Evolutionary conservation across 2,329 filamentous ascomycete genomes (phyloP), one percentile per base, ranked within the genome.

Genomic region (Sporothrix inflata): DNA sequence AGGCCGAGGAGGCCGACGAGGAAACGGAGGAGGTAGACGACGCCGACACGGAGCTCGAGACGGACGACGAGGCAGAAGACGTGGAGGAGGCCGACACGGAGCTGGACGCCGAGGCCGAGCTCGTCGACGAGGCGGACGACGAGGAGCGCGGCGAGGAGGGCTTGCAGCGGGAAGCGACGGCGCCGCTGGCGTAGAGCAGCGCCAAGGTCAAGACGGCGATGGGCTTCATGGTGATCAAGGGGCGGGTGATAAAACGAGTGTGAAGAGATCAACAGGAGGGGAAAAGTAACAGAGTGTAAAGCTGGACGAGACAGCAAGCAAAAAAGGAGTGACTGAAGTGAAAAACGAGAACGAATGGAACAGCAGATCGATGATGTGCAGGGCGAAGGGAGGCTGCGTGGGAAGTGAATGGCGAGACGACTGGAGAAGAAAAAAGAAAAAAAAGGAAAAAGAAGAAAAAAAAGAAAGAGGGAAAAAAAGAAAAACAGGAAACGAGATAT

Each of bases 181-280:
- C 40, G 42, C 24, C 61, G 40, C 14, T 30, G 61, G 40, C 61
- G 40, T 45, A 16, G n/a, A 66, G 61, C 40, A 66, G 61, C 38
- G 21, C 61, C 24, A 66, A 3, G 21, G 61, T 30, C 42, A 47
- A 30, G 24, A 66, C n/a, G 40, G 38, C 21, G 24, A 49, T 34
- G 21, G 42, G 40, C 61, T 66, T 66, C 61, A 66, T 66, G 12
- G 3, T 45, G 60, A 27, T n/a, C 8, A 14, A 42, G 34, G 8
- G 11, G 12, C 1, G 8, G n/a, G 16, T 11, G 34, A 61, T 12
- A 16, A 40, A 60, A 61, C 9, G 55, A 61, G 55, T 61, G 55
- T 55, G 16, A 4, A 51, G n/a, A 51, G 19, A 21, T 3, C 47
- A 21, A 21, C 19, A 51, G n/a, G 47, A 21, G 42, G 8, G 42